Evolutionary conservation across 2,329 filamentous ascomycete genomes (phyloP).

Genomic region (Colletotrichum tanaceti): DNA sequence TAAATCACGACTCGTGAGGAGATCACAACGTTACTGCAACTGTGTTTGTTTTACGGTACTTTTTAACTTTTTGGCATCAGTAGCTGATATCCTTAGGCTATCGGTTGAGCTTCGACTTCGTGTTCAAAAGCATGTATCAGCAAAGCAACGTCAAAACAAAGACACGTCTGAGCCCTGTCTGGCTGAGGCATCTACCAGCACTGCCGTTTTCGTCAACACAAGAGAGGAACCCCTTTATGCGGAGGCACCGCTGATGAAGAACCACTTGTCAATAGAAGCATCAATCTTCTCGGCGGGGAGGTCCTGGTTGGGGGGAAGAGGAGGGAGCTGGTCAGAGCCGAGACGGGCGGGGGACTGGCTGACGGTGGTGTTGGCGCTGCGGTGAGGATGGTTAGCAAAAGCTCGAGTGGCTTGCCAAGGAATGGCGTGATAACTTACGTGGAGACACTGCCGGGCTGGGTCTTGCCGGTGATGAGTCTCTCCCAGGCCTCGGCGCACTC

Average conservation of each 20-base stretch:
- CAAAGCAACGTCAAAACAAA: slow-evolving; percentile 12
- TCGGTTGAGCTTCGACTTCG: slow-evolving; percentile 1
- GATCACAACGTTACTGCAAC: neutral
- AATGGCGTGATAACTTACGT: slow-evolving; percentile 70
- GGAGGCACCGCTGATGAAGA: slow-evolving; percentile 99
- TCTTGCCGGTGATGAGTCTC: slow-evolving; percentile 92
- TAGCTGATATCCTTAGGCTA: slow-evolving; percentile 15
- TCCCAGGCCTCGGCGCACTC: slow-evolving; percentile 99
- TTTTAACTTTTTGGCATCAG: slow-evolving; percentile 36
- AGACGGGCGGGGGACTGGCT: slow-evolving; percentile 79
- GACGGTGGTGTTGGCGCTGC: slow-evolving; percentile 85
- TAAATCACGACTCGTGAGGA: neutral
- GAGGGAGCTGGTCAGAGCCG: slow-evolving; percentile 75
- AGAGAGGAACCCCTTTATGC: slow-evolving; percentile 62
- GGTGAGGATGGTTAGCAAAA: slow-evolving; percentile 46
- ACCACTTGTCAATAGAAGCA: slow-evolving; percentile 99
- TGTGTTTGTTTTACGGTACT: slow-evolving; percentile 10
- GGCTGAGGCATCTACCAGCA: slow-evolving; percentile 7
- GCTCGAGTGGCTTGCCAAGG: slow-evolving; percentile 39
- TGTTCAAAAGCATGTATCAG: slow-evolving; percentile 20
- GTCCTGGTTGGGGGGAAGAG: slow-evolving; percentile 83
- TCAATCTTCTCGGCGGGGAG: slow-evolving; percentile 90
- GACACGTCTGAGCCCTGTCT: neutral
- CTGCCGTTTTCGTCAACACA: slow-evolving; percentile 10
- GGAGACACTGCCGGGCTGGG: slow-evolving; percentile 78